Evolutionary conservation across 495 filamentous ascomycete genomes (phyloP), one percentile per base, ranked within the genome.

Genomic region (Aspergillus egyptiacus): DNA sequence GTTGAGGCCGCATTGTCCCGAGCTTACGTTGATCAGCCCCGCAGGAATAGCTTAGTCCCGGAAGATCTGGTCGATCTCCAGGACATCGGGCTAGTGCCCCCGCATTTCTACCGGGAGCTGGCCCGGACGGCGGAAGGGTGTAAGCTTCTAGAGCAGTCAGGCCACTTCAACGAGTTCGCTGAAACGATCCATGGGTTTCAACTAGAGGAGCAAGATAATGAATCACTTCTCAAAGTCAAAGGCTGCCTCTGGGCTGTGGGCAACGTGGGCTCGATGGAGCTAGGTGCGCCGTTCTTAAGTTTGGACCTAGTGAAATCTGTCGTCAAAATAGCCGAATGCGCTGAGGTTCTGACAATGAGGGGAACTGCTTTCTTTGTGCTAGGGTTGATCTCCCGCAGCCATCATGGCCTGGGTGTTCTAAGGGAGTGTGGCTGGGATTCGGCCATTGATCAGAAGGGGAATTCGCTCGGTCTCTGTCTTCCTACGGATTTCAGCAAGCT

Each of bases 161-260:
- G 93, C 2, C 93, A 98, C 64, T 98, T 98, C 64, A 83, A 86
- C 49, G 89, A 96, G 50, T 98, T 98, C 56, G 88, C 83, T 0
- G 74, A 78, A 42, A 95, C 86, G 6, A 96, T 98, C 55, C 82
- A 83, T 23, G 89, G 95, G 50, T 84, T 87, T 57, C 83, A 81
- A 34, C 78, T 87, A 67, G 83, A 91, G 46, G 82, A 81, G 32
- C 87, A 95, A 50, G 93, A 98, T 58, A 70, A 78, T 13, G 93
- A 98, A 66, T 80, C 83, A 41, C 83, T 97, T 19, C 78, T 91
- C 49, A 97, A 96, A 62, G 87, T 96, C 44, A 98, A 97, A 61
- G 93, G 94, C 22, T 96, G 88, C 60, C 76, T 98, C 15, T 98
- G 93, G 93, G 93, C 93, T 0, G 88, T 98, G 7, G 93, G 94